A percentile compares a stretch with the other conserved stretches of the same genome.
Evolutionary conservation across 306 rosid genomes (phyloP).

Genomic region (Prunus armeniaca): DNA sequence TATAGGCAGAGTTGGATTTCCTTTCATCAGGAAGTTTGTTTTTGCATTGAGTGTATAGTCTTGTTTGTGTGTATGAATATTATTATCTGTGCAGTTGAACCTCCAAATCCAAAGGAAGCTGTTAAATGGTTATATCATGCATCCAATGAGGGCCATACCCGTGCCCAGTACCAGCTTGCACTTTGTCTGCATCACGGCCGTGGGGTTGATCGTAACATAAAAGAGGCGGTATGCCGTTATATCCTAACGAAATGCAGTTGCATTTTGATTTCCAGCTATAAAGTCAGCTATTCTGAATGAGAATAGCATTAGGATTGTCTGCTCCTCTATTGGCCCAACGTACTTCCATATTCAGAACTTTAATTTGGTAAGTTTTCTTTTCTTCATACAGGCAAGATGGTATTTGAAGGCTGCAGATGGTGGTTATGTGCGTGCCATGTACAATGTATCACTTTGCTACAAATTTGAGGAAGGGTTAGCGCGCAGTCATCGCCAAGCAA

Average conservation of each 20-base stretch:
- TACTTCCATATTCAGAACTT: not conserved
- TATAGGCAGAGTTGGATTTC: not conserved
- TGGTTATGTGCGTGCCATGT: constrained; percentile 88
- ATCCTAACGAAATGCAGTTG: not conserved
- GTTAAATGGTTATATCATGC: constrained; percentile 64
- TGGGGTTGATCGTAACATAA: constrained; percentile 38
- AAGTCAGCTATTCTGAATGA: not conserved
- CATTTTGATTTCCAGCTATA: not conserved
- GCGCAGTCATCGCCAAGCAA: constrained; percentile 53
- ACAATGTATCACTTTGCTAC: constrained; percentile 74
- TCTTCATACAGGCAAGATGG: constrained; percentile 70
- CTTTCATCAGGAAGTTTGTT: not conserved
- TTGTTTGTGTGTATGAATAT: constrained; percentile 3
- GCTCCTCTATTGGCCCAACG: not conserved
- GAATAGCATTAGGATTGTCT: not conserved
- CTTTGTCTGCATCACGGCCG: constrained; percentile 74
- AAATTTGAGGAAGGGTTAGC: constrained; percentile 68
- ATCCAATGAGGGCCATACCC: constrained; percentile 54
- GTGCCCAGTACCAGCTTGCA: constrained; percentile 92
- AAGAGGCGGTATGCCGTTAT: constrained; percentile 63
- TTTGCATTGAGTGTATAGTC: not conserved
- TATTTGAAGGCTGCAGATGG: constrained; percentile 85
- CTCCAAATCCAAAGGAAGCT: constrained; percentile 68
- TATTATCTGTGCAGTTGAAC: constrained; percentile 56
- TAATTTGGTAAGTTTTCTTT: constrained; percentile 8